Base-by-base conservation (phyloP, 192 early-diverging fungal genomes). In the Mortierella alpina region DNA sequence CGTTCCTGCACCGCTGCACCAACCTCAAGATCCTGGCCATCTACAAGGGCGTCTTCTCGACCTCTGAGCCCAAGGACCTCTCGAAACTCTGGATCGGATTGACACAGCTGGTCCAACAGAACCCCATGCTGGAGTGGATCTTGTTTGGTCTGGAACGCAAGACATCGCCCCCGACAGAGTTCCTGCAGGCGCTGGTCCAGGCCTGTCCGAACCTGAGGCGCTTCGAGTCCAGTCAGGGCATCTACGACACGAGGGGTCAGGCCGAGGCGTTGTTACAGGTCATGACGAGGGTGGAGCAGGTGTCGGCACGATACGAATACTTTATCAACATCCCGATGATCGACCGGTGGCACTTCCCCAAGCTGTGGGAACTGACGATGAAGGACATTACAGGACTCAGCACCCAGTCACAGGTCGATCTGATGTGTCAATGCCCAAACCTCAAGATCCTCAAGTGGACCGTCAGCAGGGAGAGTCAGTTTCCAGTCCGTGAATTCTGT, bases 141-240 rank as follows among this genome's bases (percentile, higher is more conserved):
- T 17, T 68, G 53, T 40, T 79, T 47, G 76, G 76, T 11, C 49
- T 79, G 39, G 46, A 66, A 45, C 75, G 22, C 17, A 47, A 59
- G 50, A 64, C 10, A 42, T 50, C 40, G 8, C 76, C 76, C 0
- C 60, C 76, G 6, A 51, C 59, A 7, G 15, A 31, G 2, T 79
- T 79, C 42, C 69, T 79, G 2, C 20, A 47, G 6, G 69, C 76
- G 0, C 6, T 79, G 17, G 23, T 53, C 17, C 51, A 59, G 12
- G 68, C 69, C 7, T 79, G 76, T 40, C 76, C 76, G 11, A 71
- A 57, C 20, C 23, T 79, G 20, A 64, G 45, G 4, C 58, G 76
- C 12, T 79, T 67, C 59, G 76, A 79, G 22, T 79, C 76, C 14
- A 79, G 76, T 15, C 64, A 58, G 45, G 61, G 63, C 41, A 65